Percentiles rank a stretch among this genome's conserved stretches.
Conservation (phyloP, 2,329 filamentous ascomycete species). For the Aureobasidium melanogenum region DNA sequence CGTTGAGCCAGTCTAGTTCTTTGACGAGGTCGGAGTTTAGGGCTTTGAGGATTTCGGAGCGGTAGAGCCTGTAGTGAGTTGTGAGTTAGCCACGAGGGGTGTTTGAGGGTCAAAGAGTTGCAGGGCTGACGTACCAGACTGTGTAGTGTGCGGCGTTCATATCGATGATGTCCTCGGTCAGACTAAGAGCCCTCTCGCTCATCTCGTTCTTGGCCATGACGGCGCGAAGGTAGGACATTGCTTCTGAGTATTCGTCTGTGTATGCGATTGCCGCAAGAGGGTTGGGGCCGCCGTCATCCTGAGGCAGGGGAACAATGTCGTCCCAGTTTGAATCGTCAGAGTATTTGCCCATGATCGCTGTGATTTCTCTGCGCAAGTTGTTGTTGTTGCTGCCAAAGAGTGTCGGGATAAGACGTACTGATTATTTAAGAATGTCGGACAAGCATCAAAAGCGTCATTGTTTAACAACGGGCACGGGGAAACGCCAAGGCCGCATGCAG, state of each 20-base stretch:
- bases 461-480: not conserved
- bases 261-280: slow-evolving; percentile 93
- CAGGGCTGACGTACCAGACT: slow-evolving; percentile 57
- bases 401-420: not conserved
- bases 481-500: slow-evolving; percentile 6
- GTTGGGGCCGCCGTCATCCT: slow-evolving; percentile 64
- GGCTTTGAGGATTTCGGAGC: slow-evolving; percentile 66
- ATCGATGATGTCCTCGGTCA: slow-evolving; percentile 83
- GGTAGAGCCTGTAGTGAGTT: slow-evolving; percentile 58
- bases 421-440: not conserved
- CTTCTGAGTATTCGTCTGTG: slow-evolving; percentile 79
- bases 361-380: not conserved
- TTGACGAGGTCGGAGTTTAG: slow-evolving; percentile 56
- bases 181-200: slow-evolving; percentile 64
- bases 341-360: slow-evolving; percentile 38
- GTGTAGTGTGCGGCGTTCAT: slow-evolving; percentile 98
- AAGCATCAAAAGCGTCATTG: slow-evolving; percentile 5
- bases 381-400: not conserved
- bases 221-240: slow-evolving; percentile 85
- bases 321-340: slow-evolving; percentile 68
- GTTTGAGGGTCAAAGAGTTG: not conserved
- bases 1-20: slow-evolving; percentile 81
- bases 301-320: slow-evolving; percentile 72
- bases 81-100: not conserved
- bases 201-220: slow-evolving; percentile 85